Percentiles rank a stretch among this genome's conserved stretches.
Conservation (phyloP, 2,329 filamentous ascomycete genomes). For the Raffaelea albimanens region DNA sequence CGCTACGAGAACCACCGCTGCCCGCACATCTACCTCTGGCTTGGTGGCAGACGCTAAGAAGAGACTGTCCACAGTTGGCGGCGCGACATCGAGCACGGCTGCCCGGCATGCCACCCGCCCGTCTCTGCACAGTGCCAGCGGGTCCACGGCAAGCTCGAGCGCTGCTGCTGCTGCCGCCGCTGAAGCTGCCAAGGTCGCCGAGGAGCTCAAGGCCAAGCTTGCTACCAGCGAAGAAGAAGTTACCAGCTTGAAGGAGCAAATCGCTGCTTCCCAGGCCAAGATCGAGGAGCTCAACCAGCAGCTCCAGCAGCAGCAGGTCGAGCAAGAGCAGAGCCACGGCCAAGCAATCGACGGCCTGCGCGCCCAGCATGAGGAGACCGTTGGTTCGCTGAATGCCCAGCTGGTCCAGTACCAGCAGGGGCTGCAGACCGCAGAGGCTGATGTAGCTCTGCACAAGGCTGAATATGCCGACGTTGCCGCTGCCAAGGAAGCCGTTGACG, state of each 20-base stretch:
- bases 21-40: constrained; percentile 22
- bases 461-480: constrained; percentile 38
- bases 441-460: constrained; percentile 39
- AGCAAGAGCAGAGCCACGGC: constrained; percentile 34
- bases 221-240: constrained; percentile 49
- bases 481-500: constrained; percentile 38
- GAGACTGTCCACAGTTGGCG: constrained; percentile 42
- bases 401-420: constrained; percentile 40
- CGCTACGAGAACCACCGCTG: constrained; percentile 19
- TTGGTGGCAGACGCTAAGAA: constrained; percentile 43
- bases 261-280: constrained; percentile 45
- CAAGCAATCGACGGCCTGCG: constrained; percentile 40
- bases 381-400: constrained; percentile 36
- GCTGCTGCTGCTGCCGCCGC: constrained; percentile 19
- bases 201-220: constrained; percentile 51
- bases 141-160: constrained; percentile 11
- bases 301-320: constrained; percentile 30
- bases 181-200: constrained; percentile 42
- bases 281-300: constrained; percentile 44
- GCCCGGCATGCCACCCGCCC: constrained; percentile 32
- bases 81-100: constrained; percentile 27
- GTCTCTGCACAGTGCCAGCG: constrained; percentile 19
- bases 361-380: constrained; percentile 37
- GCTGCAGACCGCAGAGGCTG: constrained; percentile 39
- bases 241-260: constrained; percentile 44